A percentile compares a stretch with the other conserved stretches of the same genome.
phyloP scores from a whole-genome alignment of 805 yeast genomes.

The Tetrapisispora nanseiensis region DNA sequence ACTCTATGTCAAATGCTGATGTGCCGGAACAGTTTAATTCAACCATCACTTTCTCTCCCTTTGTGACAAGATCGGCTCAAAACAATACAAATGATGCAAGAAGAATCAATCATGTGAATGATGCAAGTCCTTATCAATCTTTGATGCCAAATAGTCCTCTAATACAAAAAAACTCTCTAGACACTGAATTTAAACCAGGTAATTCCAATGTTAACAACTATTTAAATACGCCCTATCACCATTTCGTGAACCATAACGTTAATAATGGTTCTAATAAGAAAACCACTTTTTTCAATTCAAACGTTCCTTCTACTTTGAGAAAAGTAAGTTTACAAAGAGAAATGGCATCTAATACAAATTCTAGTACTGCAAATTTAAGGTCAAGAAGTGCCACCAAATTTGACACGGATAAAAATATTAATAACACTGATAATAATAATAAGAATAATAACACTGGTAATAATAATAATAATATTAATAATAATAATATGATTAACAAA shows the following conservation, averaged over 20 bases:
- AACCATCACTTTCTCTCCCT: constrained; percentile 64
- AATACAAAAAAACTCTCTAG: constrained; percentile 8
- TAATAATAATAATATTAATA: not conserved
- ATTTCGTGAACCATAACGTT: not conserved
- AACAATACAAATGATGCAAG: constrained; percentile 10
- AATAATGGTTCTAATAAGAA: constrained; percentile 15
- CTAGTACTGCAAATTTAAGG: not conserved
- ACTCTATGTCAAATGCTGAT: constrained; percentile 20
- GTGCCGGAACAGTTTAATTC: constrained; percentile 58
- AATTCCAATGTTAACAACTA: not conserved
- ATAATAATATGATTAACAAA: not conserved
- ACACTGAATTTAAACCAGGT: not conserved
- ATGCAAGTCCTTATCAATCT: constrained; percentile 9
- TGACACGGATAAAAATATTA: not conserved
- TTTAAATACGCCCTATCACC: constrained; percentile 1
- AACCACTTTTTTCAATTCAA: constrained; percentile 13
- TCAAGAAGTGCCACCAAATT: not conserved
- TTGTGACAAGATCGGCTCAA: constrained; percentile 33
- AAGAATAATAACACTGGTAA: not conserved
- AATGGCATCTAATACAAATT: constrained; percentile 1
- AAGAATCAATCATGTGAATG: not conserved
- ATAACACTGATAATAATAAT: not conserved
- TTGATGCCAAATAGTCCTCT: constrained; percentile 19
- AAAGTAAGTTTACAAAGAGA: constrained; percentile 22
- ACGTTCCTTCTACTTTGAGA: constrained; percentile 25